Base-by-base conservation (phyloP, 2,329 filamentous ascomycete genomes). In the Colletotrichum shisoi region DNA sequence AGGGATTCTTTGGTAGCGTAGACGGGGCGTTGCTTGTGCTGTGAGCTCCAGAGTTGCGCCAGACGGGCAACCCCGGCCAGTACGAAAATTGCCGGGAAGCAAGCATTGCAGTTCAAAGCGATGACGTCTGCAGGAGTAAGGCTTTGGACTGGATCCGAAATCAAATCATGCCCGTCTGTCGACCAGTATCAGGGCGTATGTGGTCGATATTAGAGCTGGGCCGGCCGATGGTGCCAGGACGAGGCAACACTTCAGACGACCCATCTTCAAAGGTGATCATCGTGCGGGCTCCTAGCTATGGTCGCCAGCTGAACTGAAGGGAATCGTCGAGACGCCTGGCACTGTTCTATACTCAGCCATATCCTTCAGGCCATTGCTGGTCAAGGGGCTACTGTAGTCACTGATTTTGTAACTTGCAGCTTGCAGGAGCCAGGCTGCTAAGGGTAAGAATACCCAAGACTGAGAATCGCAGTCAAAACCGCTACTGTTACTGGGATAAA, bases 1-100 rank as follows among this genome's bases (percentile, higher is more conserved):
- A 68, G 19, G 65, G 65, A 6, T 68, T 68, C 17, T 37, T n/a
- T 45, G 56, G 44, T 34, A 58, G 37, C 6, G 61, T 48, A 45
- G 44, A 4, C 19, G 56, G 19, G 13, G 15, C 12, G 24, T 19
- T 15, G 21, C 24, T 34, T 27, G 17, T 9, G 12, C 2, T 27
- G 13, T 27, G 60, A 13, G 17, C 2, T 21, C n/a, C 2, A n/a
- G 4, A 1, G 4, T 9, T 3, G 39, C 13, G 3, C 52, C 59
- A 57, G 8, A 24, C 21, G 15, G 60, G 46, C 48, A 17, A 19
- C 1, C n/a, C 53, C 15, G 60, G 24, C 46, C 45, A 40, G 31
- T 21, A 54, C 21, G 42, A 34, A 37, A 39, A 31, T 12, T 37
- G 54, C 24, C 49, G 64, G 21, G 40, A 44, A 27, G 21, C 34